phyloP scores from a whole-genome alignment of 2,329 filamentous ascomycete species.

The Penicillium sp. region DNA sequence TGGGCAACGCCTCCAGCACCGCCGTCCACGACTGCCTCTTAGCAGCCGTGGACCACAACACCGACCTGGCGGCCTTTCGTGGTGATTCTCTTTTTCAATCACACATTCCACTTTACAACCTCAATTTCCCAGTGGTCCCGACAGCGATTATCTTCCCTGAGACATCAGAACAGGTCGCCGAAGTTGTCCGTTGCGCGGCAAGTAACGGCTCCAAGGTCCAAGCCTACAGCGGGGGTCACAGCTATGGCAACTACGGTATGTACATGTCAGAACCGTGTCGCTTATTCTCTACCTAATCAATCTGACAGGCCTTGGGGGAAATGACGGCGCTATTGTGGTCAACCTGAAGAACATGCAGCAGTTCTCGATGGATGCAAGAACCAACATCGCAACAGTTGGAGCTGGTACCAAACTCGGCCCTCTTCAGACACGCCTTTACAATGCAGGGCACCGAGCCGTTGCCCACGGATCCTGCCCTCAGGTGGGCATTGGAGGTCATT shows the following conservation, averaged over 20 bases:
- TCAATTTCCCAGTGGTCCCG: constrained; percentile 24
- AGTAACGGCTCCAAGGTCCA: constrained; percentile 18
- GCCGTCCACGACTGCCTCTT: constrained; percentile 21
- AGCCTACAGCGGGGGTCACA: constrained; percentile 24
- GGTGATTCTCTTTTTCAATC: constrained; percentile 22
- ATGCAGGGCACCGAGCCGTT: constrained; percentile 34
- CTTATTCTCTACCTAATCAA: neutral
- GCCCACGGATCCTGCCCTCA: constrained; percentile 40
- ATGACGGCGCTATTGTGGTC: constrained; percentile 32
- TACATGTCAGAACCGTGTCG: neutral
- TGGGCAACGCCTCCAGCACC: constrained; percentile 20
- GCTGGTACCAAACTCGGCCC: constrained; percentile 36
- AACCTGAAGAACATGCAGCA: constrained; percentile 32
- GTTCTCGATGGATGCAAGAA: constrained; percentile 33
- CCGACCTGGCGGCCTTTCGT: constrained; percentile 16
- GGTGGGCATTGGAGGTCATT: constrained; percentile 43
- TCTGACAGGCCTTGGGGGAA: constrained; percentile 33
- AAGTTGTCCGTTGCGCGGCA: constrained; percentile 20
- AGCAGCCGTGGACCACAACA: constrained; percentile 19
- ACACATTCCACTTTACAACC: constrained; percentile 24
- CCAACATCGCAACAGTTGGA: constrained; percentile 36
- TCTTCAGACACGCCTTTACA: constrained; percentile 31
- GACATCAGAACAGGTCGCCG: constrained; percentile 15
- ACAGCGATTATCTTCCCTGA: constrained; percentile 19
- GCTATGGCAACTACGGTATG: constrained; percentile 44